Base-by-base conservation (phyloP, 345 rosid genomes). In the Corchorus olitorius region DNA sequence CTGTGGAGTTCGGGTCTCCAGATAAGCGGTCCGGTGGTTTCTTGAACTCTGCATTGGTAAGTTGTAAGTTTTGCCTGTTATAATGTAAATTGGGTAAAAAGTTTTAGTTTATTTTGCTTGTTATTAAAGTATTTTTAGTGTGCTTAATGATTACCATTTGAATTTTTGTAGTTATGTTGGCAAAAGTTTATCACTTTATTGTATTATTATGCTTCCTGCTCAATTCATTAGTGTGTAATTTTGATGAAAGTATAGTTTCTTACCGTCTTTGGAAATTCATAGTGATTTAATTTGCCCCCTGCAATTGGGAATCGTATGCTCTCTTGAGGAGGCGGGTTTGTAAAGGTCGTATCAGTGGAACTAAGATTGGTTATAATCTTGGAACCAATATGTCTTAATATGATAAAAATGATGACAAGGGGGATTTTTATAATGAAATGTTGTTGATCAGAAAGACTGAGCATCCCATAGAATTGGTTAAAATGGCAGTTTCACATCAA, bases 1-100 rank as follows among this genome's bases (percentile, higher is more conserved):
- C 86, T 75, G 99, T 96, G 52, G 93, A 91, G 75, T 96, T 96
- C 4, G 95, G 99, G 3, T 92, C 97, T 10, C 98, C 98, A 1
- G 97, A 96, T 85, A 91, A 89, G 82, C 83, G 93, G 33, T 87
- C 95, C 37, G 95, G 95, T 49, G 94, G 97, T 6, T 88, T 90
- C 63, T 86, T 96, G 54, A 94, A 90, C 83, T 88, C 97, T 2
- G 97, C 92, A 48, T 79, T 91, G 89, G 97, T 93, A 82, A 87
- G 88, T 37, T 63, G 41, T 22, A n/a, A n/a, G 66, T 17, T 6
- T 49, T 59, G 10, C 43, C 49, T 39, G 3, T 4, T 60, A 20
- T 33, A 4, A 41, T 45, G 56, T 60, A 4, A 45, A 2, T 8
- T 13, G 41, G 17, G 27, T 16, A 58, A 43, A 73, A 43, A 27